Percentiles rank a stretch among this genome's conserved stretches.
These are phyloP conservation scores for Aspergillus ruber DNA, from an alignment of 2,329 filamentous ascomycete species.

Conservation along the genomic window DNA sequence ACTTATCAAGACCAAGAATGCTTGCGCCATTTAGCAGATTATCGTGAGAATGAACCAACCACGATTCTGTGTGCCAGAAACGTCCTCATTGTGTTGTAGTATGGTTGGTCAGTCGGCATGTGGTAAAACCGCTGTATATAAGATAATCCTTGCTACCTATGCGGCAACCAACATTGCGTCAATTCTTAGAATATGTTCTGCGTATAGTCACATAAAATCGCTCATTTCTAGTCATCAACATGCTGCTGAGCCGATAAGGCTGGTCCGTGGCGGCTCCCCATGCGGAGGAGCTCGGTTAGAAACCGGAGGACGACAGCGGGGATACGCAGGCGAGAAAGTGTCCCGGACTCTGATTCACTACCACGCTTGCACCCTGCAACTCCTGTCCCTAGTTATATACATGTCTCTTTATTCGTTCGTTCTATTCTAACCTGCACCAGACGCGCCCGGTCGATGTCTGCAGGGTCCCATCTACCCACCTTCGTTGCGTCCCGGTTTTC, in stretches of 20 bases:
- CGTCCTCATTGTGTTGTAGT: too few species aligned
- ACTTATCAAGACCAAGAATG: too few species aligned
- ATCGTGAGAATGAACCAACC: too few species aligned
- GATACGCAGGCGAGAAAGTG: constrained; percentile 8
- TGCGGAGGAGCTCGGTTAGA: constrained; percentile 19
- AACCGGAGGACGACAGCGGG: constrained; percentile 8
- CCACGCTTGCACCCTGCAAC: constrained; percentile 5
- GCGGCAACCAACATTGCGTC: background rate
- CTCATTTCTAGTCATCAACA: too few species aligned
- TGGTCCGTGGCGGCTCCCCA: background rate
- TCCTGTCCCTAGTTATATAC: constrained; percentile 3
- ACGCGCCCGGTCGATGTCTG: constrained; percentile 17
- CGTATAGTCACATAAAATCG: too few species aligned
- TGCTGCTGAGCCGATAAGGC: too few species aligned
- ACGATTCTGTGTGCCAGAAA: too few species aligned
- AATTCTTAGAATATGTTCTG: too few species aligned
- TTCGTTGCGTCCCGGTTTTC: constrained; percentile 14
- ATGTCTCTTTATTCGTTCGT: background rate
- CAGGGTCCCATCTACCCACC: constrained; percentile 17
- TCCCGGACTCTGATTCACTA: background rate
- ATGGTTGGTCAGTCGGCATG: too few species aligned
- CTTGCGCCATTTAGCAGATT: too few species aligned
- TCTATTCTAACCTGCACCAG: background rate
- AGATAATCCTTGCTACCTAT: background rate
- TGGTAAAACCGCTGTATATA: background rate